These are phyloP conservation scores for Pythium aphanidermatum DNA, from an alignment of 352 stramenopile genomes.

Conservation along the genomic window DNA sequence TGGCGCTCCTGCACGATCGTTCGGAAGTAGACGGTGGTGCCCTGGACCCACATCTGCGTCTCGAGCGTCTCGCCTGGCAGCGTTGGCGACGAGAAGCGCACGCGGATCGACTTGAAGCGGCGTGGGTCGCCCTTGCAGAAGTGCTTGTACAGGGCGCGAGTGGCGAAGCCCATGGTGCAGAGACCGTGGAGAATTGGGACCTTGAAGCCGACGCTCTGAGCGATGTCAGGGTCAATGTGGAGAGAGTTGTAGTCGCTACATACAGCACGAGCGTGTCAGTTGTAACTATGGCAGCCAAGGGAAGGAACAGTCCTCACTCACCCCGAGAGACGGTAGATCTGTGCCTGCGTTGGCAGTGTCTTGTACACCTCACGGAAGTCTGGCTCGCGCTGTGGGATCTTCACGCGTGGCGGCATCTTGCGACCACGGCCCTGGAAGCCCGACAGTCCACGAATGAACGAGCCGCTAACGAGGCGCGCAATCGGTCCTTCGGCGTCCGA, in stretches of 20 bases:
- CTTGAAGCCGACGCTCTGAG: slow-evolving; percentile 65
- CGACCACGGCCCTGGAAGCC: slow-evolving; percentile 66
- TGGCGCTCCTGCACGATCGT: slow-evolving; percentile 67
- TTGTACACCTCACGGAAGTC: slow-evolving; percentile 60
- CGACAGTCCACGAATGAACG: slow-evolving; percentile 76
- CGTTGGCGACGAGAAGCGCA: slow-evolving; percentile 83
- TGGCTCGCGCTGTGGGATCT: slow-evolving; percentile 65
- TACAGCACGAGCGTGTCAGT: not conserved
- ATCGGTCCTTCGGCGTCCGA: slow-evolving; percentile 58
- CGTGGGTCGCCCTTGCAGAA: slow-evolving; percentile 65
- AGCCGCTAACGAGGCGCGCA: slow-evolving; percentile 68
- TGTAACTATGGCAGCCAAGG: not conserved
- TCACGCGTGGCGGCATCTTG: slow-evolving; percentile 56
- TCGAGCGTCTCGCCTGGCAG: slow-evolving; percentile 86
- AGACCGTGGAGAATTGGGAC: slow-evolving; percentile 92
- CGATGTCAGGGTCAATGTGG: slow-evolving; percentile 89
- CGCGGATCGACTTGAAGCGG: slow-evolving; percentile 81
- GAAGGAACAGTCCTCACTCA: slow-evolving; percentile 19
- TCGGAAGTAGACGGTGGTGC: slow-evolving; percentile 62
- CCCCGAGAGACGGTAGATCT: slow-evolving; percentile 93
- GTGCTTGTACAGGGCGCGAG: slow-evolving; percentile 69
- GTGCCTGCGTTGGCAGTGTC: slow-evolving; percentile 67
- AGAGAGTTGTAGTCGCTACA: slow-evolving; percentile 92
- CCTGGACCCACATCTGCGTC: slow-evolving; percentile 73
- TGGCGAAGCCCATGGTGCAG: slow-evolving; percentile 88